Evolutionary conservation across 768 basidiomycete species (phyloP).

Genomic region (Suillus bovinus): DNA sequence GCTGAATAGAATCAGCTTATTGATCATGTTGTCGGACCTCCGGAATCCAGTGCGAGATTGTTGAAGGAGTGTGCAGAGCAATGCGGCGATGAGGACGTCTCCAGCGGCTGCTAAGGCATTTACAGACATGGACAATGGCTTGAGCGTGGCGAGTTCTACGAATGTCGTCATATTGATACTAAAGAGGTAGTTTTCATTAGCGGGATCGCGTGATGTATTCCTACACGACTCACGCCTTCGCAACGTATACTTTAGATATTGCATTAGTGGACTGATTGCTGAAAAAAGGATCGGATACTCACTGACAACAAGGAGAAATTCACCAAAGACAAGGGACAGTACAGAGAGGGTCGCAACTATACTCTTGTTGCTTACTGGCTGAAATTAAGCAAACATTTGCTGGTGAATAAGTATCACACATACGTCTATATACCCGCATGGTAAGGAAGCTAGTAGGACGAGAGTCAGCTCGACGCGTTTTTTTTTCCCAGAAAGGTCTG

Average conservation of each 20-base stretch:
- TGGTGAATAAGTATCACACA: slow-evolving; percentile 19
- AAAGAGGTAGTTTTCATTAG: slow-evolving; percentile 14
- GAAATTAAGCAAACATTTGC: background rate
- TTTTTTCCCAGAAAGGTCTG: background rate
- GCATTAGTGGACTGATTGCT: slow-evolving; percentile 8
- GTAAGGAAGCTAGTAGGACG: slow-evolving; percentile 43
- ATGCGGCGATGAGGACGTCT: slow-evolving; percentile 50
- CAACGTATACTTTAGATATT: slow-evolving; percentile 32
- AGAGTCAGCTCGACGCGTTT: background rate
- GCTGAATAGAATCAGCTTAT: slow-evolving; percentile 52
- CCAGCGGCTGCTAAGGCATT: slow-evolving; percentile 49
- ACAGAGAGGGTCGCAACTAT: slow-evolving; percentile 36
- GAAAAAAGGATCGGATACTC: slow-evolving; percentile 5
- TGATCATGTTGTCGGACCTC: slow-evolving; percentile 56
- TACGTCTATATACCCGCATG: slow-evolving; percentile 49
- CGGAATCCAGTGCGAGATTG: slow-evolving; percentile 52
- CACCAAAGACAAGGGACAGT: slow-evolving; percentile 37
- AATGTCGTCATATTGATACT: slow-evolving; percentile 45
- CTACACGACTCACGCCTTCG: slow-evolving; percentile 33
- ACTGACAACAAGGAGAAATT: slow-evolving; percentile 32
- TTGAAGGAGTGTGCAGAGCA: slow-evolving; percentile 48
- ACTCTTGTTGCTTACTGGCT: slow-evolving; percentile 50
- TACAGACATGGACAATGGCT: slow-evolving; percentile 52
- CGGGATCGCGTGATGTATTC: background rate
- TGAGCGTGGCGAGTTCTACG: slow-evolving; percentile 43